A percentile compares a stretch with the other conserved stretches of the same genome.
phyloP scores from a whole-genome alignment of 2,329 filamentous ascomycete species.

The Xylariaceae sp. region DNA sequence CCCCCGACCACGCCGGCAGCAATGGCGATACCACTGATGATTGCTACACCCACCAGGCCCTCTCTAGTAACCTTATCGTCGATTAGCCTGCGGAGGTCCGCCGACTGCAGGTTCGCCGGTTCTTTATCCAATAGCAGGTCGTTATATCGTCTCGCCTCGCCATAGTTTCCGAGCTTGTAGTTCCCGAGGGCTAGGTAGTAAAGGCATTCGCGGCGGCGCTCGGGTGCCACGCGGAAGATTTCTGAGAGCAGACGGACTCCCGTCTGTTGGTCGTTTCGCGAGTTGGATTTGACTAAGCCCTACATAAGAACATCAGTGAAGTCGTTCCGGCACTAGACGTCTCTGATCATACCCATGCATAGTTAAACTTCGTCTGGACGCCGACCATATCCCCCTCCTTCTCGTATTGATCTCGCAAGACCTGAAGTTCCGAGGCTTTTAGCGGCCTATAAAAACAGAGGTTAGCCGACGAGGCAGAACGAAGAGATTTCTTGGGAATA shows the following conservation, averaged over 20 bases:
- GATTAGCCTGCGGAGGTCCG: constrained; percentile 82
- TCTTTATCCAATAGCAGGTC: constrained; percentile 90
- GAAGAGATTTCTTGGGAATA: not conserved
- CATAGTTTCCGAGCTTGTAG: constrained; percentile 98
- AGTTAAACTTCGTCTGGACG: constrained; percentile 99
- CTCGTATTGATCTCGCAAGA: constrained; percentile 91
- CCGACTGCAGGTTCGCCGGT: constrained; percentile 86
- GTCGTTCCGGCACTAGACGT: not conserved
- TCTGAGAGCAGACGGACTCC: constrained; percentile 92
- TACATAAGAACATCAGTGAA: constrained; percentile 40
- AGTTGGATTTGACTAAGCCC: constrained; percentile 93
- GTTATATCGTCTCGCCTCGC: constrained; percentile 91
- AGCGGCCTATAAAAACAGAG: constrained; percentile 64
- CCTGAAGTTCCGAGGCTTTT: constrained; percentile 88
- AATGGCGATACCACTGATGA: constrained; percentile 89
- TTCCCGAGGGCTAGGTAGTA: constrained; percentile 98
- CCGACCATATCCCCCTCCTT: constrained; percentile 97
- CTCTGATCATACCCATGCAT: constrained; percentile 80
- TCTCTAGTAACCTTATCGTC: constrained; percentile 97
- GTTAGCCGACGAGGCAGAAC: constrained; percentile 13
- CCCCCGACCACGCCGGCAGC: constrained; percentile 92
- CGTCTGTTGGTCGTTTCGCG: constrained; percentile 85
- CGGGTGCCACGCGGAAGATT: constrained; percentile 91
- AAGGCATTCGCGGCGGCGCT: constrained; percentile 93
- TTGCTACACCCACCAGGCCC: constrained; percentile 90